Evolutionary conservation across 306 rosid species (phyloP).

Genomic region (Citrullus colocynthis): DNA sequence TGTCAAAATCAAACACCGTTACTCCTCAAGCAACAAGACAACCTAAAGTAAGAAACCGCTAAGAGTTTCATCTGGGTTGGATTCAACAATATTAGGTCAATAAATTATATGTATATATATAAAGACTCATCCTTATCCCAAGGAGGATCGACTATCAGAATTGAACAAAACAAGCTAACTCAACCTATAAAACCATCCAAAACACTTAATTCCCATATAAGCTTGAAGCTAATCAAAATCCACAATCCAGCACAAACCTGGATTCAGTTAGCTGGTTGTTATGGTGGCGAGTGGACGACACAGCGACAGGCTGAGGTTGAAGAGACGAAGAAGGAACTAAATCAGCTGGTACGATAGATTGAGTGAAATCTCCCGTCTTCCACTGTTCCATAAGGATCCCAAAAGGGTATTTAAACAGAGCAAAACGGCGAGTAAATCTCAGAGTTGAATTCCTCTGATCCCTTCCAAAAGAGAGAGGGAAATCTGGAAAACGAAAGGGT

Average conservation of each 20-base stretch:
- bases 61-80: neutral
- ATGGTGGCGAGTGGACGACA: slow-evolving; percentile 15
- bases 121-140: neutral
- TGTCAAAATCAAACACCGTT: neutral
- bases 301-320: slow-evolving; percentile 17
- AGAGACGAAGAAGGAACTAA: slow-evolving; percentile 20
- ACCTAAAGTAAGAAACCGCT: neutral
- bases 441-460: neutral
- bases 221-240: neutral
- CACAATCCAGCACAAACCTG: slow-evolving; percentile 18
- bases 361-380: slow-evolving; percentile 31
- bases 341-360: slow-evolving; percentile 8
- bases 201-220: neutral
- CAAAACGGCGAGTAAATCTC: neutral
- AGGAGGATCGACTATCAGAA: neutral
- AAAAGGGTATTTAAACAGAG: neutral
- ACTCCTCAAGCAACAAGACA: neutral
- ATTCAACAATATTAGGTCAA: neutral
- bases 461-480: neutral
- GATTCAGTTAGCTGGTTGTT: slow-evolving; percentile 20
- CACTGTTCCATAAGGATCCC: slow-evolving; percentile 31
- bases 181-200: neutral
- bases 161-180: neutral
- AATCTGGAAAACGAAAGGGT: neutral
- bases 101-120: too few species aligned